These are phyloP conservation scores for Cyberlindnera mycetangii DNA, from an alignment of 805 yeast species.

Conservation along the genomic window DNA sequence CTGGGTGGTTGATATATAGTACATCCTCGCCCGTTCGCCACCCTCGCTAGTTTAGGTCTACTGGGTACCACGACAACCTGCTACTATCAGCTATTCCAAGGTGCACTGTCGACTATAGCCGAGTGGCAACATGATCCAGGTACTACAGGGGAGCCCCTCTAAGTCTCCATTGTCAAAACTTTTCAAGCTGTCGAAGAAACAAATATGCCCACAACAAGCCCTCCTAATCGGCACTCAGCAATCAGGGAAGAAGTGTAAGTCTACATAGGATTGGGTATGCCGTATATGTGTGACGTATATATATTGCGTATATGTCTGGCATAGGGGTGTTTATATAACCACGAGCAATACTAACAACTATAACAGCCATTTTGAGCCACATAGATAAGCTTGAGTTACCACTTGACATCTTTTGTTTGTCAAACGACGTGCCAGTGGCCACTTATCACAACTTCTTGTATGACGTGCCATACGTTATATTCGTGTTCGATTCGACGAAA, in stretches of 20 bases:
- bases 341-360: constrained; percentile 4
- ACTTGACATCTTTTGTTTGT: constrained; percentile 19
- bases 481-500: constrained; percentile 23
- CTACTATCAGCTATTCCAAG: background rate
- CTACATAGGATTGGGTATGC: no score
- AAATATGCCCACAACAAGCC: constrained; percentile 8
- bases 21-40: no score
- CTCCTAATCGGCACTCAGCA: constrained; percentile 20
- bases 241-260: constrained; percentile 22
- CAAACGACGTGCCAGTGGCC: constrained; percentile 19
- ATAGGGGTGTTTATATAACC: background rate
- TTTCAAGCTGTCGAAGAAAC: constrained; percentile 9
- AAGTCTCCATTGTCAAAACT: constrained; percentile 8
- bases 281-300: background rate
- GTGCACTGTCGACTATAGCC: no score
- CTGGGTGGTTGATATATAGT: no score
- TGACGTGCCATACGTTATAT: constrained; percentile 18
- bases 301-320: no score
- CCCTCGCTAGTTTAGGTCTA: no score
- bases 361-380: constrained; percentile 15
- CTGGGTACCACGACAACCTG: background rate
- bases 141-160: constrained; percentile 19
- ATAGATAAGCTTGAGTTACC: constrained; percentile 16
- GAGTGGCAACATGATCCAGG: constrained; percentile 23
- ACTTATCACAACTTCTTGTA: constrained; percentile 22